Evolutionary conservation across 163 green algal genomes (phyloP).

Genomic region (Scenedesmus sp.): DNA sequence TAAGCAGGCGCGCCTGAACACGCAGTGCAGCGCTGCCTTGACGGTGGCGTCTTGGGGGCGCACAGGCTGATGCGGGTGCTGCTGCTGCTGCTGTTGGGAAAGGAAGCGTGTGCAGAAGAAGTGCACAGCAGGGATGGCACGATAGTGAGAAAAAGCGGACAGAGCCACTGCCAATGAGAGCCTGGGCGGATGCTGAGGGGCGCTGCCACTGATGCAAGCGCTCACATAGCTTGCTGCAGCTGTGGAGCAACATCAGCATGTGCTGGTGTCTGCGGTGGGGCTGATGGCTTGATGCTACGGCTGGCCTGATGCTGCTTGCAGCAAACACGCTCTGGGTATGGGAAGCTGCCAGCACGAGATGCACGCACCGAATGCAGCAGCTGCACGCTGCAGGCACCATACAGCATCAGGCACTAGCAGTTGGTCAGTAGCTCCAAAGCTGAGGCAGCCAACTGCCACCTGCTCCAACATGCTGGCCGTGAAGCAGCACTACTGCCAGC

Average conservation of each 20-base stretch:
- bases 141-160: too few relatives aligned
- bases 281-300: not conserved
- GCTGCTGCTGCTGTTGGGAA: not conserved
- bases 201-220: too few relatives aligned
- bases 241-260: not conserved
- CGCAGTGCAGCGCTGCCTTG: not conserved
- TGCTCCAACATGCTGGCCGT: too few relatives aligned
- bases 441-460: too few relatives aligned
- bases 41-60: not conserved
- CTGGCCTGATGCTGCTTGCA: not conserved
- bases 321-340: not conserved
- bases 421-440: too few relatives aligned
- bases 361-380: not conserved
- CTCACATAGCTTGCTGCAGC: not conserved
- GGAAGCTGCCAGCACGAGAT: not conserved
- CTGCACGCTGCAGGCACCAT: not conserved
- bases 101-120: not conserved
- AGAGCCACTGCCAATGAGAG: too few relatives aligned
- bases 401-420: too few relatives aligned
- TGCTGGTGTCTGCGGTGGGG: not conserved
- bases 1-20: not conserved
- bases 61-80: not conserved
- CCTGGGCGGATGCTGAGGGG: too few relatives aligned
- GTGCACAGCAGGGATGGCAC: too few relatives aligned
- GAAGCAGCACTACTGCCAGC: too few relatives aligned